phyloP scores from a whole-genome alignment of 345 rosid species.

The Eucalyptus regnans region DNA sequence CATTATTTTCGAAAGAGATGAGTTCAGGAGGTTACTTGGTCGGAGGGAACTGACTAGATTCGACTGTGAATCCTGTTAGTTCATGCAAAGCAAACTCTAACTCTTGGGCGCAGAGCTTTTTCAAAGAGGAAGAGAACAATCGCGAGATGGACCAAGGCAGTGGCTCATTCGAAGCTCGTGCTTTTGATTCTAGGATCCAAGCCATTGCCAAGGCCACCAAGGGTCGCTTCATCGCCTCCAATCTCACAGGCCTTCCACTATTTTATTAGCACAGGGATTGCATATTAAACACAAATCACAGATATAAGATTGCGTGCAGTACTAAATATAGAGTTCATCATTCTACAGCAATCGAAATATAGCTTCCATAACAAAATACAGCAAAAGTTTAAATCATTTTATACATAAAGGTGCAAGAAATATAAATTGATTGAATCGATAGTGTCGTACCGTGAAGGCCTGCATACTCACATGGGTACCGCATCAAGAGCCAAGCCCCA shows the following conservation, averaged over 20 bases:
- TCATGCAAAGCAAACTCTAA: background rate
- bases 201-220: background rate
- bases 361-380: background rate
- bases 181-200: background rate
- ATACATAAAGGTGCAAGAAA: background rate
- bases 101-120: background rate
- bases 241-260: background rate
- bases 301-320: background rate
- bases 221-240: background rate
- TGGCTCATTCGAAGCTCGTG: background rate
- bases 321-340: background rate
- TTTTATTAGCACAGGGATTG: background rate
- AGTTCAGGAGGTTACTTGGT: background rate
- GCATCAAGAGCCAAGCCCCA: too few relatives aligned
- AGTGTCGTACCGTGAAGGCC: accelerated
- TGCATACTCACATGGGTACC: accelerated
- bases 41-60: background rate
- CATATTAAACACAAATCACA: background rate
- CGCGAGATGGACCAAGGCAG: background rate
- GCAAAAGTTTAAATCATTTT: background rate
- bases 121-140: background rate
- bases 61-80: background rate
- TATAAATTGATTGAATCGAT: accelerated
- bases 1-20: background rate
- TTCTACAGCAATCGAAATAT: background rate